These are phyloP conservation scores for Homolaphlyctis polyrhiza DNA, from an alignment of 371 early-diverging fungal species.

Conservation along the genomic window DNA sequence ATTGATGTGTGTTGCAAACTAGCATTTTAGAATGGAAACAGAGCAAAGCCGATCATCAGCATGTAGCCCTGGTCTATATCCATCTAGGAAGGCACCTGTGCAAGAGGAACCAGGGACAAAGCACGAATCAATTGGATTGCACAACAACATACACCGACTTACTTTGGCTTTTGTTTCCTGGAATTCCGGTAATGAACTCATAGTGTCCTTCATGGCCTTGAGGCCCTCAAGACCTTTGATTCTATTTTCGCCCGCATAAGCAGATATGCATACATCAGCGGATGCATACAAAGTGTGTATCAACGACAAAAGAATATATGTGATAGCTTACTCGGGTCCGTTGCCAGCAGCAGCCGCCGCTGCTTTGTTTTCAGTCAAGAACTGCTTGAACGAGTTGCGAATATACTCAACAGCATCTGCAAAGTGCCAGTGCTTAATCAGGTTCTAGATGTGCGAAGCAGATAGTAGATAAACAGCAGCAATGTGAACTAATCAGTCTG, in stretches of 20 bases:
- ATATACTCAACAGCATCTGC: slow-evolving; percentile 83
- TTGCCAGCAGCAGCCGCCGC: slow-evolving; percentile 39
- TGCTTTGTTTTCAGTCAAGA: slow-evolving; percentile 61
- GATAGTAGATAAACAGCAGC: not conserved
- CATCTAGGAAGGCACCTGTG: not conserved
- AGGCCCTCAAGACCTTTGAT: slow-evolving; percentile 47
- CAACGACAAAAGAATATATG: not conserved
- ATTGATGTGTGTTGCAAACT: slow-evolving; percentile 89
- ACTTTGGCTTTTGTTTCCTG: slow-evolving; percentile 84
- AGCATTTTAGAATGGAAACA: slow-evolving; percentile 2
- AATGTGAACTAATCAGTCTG: not conserved
- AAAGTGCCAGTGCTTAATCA: slow-evolving; percentile 88
- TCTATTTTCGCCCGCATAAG: no score
- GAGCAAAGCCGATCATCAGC: not conserved
- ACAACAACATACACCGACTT: no score
- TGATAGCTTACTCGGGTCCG: slow-evolving; percentile 11
- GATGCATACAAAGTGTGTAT: not conserved
- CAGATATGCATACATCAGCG: slow-evolving; percentile 1
- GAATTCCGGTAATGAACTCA: slow-evolving; percentile 87
- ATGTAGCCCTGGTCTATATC: not conserved
- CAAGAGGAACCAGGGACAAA: not conserved
- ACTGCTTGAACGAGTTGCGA: slow-evolving; percentile 72
- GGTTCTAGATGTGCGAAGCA: slow-evolving; percentile 32
- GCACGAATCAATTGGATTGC: no score
- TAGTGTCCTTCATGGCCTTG: slow-evolving; percentile 82